phyloP scores from a whole-genome alignment of 345 rosid genomes.

The Zanthoxylum bungeanum region DNA sequence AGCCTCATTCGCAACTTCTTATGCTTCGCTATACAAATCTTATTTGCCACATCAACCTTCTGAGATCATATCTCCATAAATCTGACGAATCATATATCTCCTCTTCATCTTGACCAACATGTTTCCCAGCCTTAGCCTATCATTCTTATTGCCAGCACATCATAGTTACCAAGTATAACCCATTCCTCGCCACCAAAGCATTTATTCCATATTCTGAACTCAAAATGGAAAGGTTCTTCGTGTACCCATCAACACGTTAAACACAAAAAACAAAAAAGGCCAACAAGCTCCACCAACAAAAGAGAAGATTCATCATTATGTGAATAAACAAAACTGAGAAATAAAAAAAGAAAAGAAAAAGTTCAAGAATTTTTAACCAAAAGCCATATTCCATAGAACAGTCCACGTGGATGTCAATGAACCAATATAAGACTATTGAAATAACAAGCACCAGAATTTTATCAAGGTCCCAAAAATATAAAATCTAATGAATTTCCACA shows the following conservation, averaged over 20 bases:
- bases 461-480: constrained; percentile 18
- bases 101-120: constrained; percentile 17
- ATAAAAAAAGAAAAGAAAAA: constrained; percentile 19
- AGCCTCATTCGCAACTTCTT: neutral
- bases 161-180: constrained; percentile 16
- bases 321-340: constrained; percentile 54
- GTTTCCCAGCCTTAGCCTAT: constrained; percentile 5
- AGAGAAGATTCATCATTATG: constrained; percentile 40
- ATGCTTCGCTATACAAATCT: neutral
- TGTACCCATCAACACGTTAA: constrained; percentile 10
- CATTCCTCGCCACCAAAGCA: constrained; percentile 22
- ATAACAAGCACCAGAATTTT: constrained; percentile 55
- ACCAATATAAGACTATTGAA: constrained; percentile 37
- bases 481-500: constrained; percentile 7
- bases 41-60: neutral
- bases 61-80: constrained; percentile 15
- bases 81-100: constrained; percentile 9
- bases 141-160: constrained; percentile 4
- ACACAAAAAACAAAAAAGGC: constrained; percentile 13
- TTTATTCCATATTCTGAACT: constrained; percentile 39
- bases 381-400: constrained; percentile 53
- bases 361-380: constrained; percentile 18
- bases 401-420: constrained; percentile 39
- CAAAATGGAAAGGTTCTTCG: constrained; percentile 22
- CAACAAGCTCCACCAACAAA: constrained; percentile 34